Evolutionary conservation across 2,329 filamentous ascomycete genomes (phyloP).

Genomic region (Emmonsiellopsis sp.): DNA sequence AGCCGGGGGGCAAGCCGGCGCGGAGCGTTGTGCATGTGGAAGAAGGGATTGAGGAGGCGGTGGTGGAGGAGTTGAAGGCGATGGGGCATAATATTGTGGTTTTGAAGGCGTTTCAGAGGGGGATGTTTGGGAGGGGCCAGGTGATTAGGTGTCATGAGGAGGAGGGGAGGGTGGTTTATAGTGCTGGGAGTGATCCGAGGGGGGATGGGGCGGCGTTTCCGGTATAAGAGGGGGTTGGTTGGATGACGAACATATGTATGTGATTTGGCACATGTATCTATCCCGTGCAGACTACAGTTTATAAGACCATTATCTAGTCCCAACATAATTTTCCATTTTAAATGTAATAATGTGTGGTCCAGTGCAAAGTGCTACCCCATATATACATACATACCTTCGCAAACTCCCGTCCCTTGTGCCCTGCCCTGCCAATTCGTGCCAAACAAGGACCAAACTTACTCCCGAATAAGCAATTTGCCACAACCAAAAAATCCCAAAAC

Average conservation of each 20-base stretch:
- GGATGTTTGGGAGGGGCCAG: constrained; percentile 77
- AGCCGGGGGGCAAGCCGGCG: constrained; percentile 45
- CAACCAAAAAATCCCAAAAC: too few relatives aligned
- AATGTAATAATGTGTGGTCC: too few relatives aligned
- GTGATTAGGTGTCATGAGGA: constrained; percentile 73
- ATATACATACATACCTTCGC: too few relatives aligned
- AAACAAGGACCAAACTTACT: too few relatives aligned
- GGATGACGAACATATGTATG: neutral
- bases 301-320: too few relatives aligned
- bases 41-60: constrained; percentile 64
- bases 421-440: too few relatives aligned
- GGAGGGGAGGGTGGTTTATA: constrained; percentile 68
- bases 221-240: constrained; percentile 14
- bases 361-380: too few relatives aligned
- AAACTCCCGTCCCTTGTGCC: too few relatives aligned
- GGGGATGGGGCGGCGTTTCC: constrained; percentile 70
- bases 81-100: constrained; percentile 68
- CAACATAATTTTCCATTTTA: too few relatives aligned
- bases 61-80: constrained; percentile 55
- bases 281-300: neutral
- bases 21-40: constrained; percentile 67
- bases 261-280: neutral
- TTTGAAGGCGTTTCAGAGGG: constrained; percentile 55
- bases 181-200: constrained; percentile 77
- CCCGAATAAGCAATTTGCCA: too few relatives aligned